phyloP scores from a whole-genome alignment of 2,329 filamentous ascomycete species.

The Dothideomycetes sp. region DNA sequence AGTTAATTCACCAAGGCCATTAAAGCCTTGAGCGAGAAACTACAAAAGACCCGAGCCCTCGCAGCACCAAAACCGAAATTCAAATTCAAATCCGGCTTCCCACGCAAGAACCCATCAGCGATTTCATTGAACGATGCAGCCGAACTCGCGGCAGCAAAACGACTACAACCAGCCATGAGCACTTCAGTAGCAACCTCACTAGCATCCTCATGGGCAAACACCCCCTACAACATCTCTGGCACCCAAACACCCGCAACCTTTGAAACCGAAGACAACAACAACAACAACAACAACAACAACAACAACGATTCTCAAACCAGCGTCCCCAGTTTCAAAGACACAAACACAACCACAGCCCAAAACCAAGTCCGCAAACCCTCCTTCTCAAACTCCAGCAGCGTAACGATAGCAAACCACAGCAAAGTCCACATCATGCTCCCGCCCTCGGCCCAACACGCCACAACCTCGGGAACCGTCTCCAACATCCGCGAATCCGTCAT shows the following conservation, averaged over 20 bases:
- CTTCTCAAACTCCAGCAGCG: conserved; percentile 45
- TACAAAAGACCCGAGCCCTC: conserved; percentile 56
- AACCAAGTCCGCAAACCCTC: conserved; percentile 35
- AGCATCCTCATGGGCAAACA: conserved; percentile 34
- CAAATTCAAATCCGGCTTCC: conserved; percentile 55
- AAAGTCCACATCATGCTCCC: conserved; percentile 71
- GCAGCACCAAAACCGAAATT: conserved; percentile 72
- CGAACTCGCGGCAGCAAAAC: conserved; percentile 35
- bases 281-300: neutral
- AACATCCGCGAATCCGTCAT: conserved; percentile 63
- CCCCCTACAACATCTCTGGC: conserved; percentile 20
- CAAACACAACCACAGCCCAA: neutral
- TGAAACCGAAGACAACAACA: conserved; percentile 13
- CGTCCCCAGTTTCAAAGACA: neutral
- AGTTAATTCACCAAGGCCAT: conserved; percentile 49
- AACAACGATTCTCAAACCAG: too few relatives aligned
- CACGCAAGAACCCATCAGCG: conserved; percentile 30
- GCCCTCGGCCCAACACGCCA: conserved; percentile 58
- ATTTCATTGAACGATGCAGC: conserved; percentile 49
- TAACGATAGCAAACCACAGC: conserved; percentile 51
- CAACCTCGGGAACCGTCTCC: conserved; percentile 61
- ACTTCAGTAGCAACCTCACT: neutral
- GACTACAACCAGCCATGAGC: conserved; percentile 14
- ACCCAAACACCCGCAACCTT: conserved; percentile 20
- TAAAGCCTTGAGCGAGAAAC: conserved; percentile 69